Evolutionary conservation across 192 early-diverging fungal genomes (phyloP).

Genomic region (Cetraspora pellucida): DNA sequence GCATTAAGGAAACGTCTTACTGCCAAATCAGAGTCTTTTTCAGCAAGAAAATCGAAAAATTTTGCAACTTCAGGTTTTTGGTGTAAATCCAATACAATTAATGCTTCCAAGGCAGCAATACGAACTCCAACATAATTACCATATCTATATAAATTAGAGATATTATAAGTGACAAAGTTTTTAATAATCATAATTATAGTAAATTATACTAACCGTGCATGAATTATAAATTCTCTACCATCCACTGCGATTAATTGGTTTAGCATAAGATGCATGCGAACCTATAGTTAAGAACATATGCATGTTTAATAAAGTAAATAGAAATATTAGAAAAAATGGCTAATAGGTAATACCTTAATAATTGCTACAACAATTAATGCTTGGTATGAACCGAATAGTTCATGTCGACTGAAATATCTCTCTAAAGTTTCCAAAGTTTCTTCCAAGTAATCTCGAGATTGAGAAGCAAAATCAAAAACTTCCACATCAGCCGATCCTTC

Average conservation of each 20-base stretch:
- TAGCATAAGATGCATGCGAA: not conserved
- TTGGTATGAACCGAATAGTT: not conserved
- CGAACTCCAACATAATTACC: not conserved
- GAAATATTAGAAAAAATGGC: not conserved
- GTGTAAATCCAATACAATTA: not conserved
- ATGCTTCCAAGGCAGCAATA: not conserved
- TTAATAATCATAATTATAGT: not conserved
- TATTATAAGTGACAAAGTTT: not conserved
- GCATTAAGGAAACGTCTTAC: not conserved
- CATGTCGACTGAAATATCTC: slow-evolving; percentile 2
- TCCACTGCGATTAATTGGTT: not conserved
- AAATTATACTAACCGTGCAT: not conserved
- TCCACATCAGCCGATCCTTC: slow-evolving; percentile 38
- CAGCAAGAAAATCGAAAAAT: not conserved
- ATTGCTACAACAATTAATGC: not conserved
- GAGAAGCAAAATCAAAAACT: slow-evolving; percentile 30
- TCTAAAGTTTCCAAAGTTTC: slow-evolving; percentile 5
- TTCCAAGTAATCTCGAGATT: not conserved
- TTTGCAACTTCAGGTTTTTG: not conserved
- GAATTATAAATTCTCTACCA: not conserved
- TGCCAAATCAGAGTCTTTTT: not conserved
- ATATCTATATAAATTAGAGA: not conserved
- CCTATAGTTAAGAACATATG: not conserved
- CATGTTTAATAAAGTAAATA: not conserved
- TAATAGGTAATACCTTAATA: not conserved